These are phyloP conservation scores for Skeletonema tropicum DNA, from an alignment of 108 stramenopile genomes.

Conservation along the genomic window DNA sequence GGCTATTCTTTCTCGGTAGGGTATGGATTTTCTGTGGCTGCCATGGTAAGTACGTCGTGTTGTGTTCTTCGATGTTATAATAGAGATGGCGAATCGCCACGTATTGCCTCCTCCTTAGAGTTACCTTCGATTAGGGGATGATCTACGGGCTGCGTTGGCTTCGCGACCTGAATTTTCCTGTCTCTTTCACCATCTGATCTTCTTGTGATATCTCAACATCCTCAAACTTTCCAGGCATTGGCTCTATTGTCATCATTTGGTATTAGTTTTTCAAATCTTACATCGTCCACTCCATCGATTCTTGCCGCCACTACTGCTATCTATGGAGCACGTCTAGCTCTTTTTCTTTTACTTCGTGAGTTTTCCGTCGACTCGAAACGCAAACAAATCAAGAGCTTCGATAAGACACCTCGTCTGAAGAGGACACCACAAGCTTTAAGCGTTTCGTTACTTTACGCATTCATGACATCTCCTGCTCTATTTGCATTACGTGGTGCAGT, in stretches of 20 bases:
- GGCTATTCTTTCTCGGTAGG: constrained; percentile 53
- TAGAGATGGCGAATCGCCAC: too few relatives aligned
- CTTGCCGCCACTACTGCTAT: constrained; percentile 10
- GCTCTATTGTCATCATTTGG: constrained; percentile 32
- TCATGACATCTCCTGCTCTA: constrained; percentile 44
- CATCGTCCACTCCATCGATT: constrained; percentile 17
- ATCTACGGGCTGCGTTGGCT: too few relatives aligned
- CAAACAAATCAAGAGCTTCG: constrained; percentile 19
- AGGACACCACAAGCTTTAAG: constrained; percentile 29
- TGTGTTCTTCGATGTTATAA: not conserved
- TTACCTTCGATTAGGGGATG: too few relatives aligned
- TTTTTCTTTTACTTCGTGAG: constrained; percentile 32
- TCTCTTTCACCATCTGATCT: not conserved
- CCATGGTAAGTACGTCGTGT: constrained; percentile 8
- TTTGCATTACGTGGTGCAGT: constrained; percentile 37
- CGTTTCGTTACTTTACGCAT: constrained; percentile 43
- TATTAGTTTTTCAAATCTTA: not conserved
- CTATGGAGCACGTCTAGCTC: constrained; percentile 44
- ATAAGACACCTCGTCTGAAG: constrained; percentile 36
- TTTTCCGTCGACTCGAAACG: constrained; percentile 34
- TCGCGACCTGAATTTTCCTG: too few relatives aligned
- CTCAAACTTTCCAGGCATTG: constrained; percentile 1
- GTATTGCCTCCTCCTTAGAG: too few relatives aligned
- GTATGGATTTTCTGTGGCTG: constrained; percentile 46
- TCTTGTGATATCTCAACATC: not conserved